phyloP scores from a whole-genome alignment of 2,329 filamentous ascomycete species.

The Cladosporium sp. region DNA sequence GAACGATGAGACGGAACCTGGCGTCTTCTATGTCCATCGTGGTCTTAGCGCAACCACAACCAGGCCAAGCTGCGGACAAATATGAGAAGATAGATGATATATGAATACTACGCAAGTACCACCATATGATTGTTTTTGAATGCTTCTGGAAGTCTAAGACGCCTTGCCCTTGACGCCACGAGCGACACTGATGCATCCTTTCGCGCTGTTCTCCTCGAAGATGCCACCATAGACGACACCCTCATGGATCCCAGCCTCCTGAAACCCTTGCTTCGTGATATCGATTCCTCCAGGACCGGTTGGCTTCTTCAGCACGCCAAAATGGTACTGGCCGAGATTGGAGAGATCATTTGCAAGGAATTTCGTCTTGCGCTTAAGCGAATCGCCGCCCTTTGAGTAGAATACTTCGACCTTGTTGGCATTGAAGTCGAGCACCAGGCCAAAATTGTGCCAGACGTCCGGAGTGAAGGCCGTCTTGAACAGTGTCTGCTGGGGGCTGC shows the following conservation, averaged over 20 bases:
- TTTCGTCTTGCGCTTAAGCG: conserved; percentile 44
- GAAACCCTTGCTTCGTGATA: conserved; percentile 44
- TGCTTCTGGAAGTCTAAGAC: not conserved
- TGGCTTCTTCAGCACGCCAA: conserved; percentile 58
- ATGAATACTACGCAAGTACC: too few species aligned
- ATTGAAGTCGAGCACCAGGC: conserved; percentile 51
- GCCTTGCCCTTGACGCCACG: conserved; percentile 10
- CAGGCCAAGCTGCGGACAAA: too few species aligned
- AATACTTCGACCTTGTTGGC: conserved; percentile 51
- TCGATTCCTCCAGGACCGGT: conserved; percentile 35
- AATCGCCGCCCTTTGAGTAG: conserved; percentile 46
- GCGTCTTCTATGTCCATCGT: too few species aligned
- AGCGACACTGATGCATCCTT: conserved; percentile 12
- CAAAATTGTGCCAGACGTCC: conserved; percentile 57
- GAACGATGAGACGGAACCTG: too few species aligned
- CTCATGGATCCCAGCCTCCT: conserved; percentile 46
- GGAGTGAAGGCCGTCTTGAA: conserved; percentile 48
- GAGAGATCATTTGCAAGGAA: conserved; percentile 46
- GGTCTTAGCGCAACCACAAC: too few species aligned
- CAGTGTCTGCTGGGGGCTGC: conserved; percentile 32
- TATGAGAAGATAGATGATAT: too few species aligned
- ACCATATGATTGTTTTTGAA: too few species aligned
- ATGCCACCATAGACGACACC: conserved; percentile 49
- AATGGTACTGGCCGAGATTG: conserved; percentile 56
- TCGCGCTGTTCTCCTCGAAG: conserved; percentile 40